These are phyloP conservation scores for Hanseniaspora thailandica DNA, from an alignment of 805 yeast genomes.

Conservation along the genomic window DNA sequence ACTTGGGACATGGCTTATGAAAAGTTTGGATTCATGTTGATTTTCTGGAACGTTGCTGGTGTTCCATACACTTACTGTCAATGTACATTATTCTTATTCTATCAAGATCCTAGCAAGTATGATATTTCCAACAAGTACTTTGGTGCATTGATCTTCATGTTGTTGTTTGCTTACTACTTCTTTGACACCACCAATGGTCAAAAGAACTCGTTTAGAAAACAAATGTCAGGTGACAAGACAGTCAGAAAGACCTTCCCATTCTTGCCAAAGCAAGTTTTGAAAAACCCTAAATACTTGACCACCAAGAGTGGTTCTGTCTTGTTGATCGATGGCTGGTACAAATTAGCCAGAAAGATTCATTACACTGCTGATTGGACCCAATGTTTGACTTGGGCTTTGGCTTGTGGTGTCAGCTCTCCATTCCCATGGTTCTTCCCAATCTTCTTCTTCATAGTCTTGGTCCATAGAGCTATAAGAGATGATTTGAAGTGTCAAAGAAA, in stretches of 20 bases:
- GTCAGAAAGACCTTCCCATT: slow-evolving; percentile 87
- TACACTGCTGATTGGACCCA: slow-evolving; percentile 91
- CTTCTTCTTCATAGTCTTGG: slow-evolving; percentile 75
- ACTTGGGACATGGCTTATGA: slow-evolving; percentile 99
- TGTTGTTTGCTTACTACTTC: slow-evolving; percentile 70
- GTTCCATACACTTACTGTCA: slow-evolving; percentile 98
- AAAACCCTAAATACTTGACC: slow-evolving; percentile 72
- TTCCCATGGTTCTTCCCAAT: slow-evolving; percentile 94
- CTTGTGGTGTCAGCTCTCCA: slow-evolving; percentile 77
- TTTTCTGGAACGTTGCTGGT: slow-evolving; percentile 98
- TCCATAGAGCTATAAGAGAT: slow-evolving; percentile 86
- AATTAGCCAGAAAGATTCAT: slow-evolving; percentile 83
- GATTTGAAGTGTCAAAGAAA: slow-evolving; percentile 69
- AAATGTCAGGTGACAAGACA: slow-evolving; percentile 63
- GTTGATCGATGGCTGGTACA: slow-evolving; percentile 90
- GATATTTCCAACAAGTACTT: slow-evolving; percentile 56
- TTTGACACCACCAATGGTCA: slow-evolving; percentile 93
- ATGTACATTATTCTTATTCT: slow-evolving; percentile 69
- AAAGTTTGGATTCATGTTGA: slow-evolving; percentile 96
- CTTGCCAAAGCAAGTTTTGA: slow-evolving; percentile 70
- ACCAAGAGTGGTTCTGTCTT: slow-evolving; percentile 77
- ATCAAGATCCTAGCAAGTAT: slow-evolving; percentile 78
- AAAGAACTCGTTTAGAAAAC: slow-evolving; percentile 81
- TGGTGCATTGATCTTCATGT: slow-evolving; percentile 40
- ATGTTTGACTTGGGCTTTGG: slow-evolving; percentile 80